Conservation (phyloP, 108 stramenopile genomes). For the Schizochytrium sp. region DNA sequence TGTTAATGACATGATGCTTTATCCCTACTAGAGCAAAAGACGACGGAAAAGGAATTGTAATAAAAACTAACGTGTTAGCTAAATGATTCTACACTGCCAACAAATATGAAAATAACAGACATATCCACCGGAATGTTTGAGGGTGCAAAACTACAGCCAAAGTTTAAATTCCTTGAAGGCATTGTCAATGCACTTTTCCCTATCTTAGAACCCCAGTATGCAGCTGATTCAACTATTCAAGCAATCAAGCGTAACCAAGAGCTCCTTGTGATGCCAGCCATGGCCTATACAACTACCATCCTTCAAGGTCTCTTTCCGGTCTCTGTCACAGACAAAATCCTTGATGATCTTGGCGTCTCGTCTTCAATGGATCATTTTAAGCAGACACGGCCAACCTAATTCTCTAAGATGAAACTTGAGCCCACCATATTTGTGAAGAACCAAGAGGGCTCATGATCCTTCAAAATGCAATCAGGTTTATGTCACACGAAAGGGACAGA, state of each 20-base stretch:
- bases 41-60: too few species aligned
- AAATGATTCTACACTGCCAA: too few species aligned
- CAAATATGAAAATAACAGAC: background rate
- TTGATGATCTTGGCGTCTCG: slow-evolving; percentile 64
- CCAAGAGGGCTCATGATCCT: too few species aligned
- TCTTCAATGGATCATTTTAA: slow-evolving; percentile 68
- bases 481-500: too few species aligned
- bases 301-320: slow-evolving; percentile 62
- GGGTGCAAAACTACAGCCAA: slow-evolving; percentile 61
- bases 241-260: slow-evolving; percentile 55
- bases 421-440: too few species aligned
- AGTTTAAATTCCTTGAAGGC: slow-evolving; percentile 30
- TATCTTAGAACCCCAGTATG: slow-evolving; percentile 67
- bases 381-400: slow-evolving; percentile 33
- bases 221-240: slow-evolving; percentile 60
- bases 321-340: slow-evolving; percentile 25
- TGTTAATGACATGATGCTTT: background rate
- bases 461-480: too few species aligned
- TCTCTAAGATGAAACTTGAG: background rate
- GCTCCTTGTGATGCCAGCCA: slow-evolving; percentile 64
- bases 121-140: slow-evolving; percentile 73
- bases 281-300: slow-evolving; percentile 42
- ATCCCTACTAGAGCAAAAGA: too few species aligned
- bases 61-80: too few species aligned
- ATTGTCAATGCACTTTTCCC: slow-evolving; percentile 63